phyloP scores from a whole-genome alignment of 441 rosid genomes.

The Euphorbia schlechtendalii region DNA sequence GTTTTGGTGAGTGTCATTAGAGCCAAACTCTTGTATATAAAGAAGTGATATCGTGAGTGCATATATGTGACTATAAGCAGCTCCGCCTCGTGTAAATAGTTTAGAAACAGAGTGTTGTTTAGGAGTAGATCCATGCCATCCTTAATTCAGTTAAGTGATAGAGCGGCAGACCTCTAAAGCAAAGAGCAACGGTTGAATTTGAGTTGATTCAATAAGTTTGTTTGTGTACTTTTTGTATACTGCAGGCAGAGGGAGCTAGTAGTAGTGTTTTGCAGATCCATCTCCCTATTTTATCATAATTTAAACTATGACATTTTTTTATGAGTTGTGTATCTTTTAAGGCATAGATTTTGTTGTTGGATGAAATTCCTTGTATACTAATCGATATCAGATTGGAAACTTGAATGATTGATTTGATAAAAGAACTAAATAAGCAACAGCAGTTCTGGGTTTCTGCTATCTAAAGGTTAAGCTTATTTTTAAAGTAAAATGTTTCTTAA shows the following conservation, averaged over 20 bases:
- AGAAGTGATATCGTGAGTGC: neutral
- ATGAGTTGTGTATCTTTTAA: neutral
- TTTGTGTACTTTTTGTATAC: neutral
- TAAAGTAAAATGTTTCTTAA: too few species aligned
- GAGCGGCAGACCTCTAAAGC: neutral
- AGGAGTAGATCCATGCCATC: neutral
- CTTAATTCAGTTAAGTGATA: neutral
- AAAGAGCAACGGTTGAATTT: neutral
- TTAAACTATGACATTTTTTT: neutral
- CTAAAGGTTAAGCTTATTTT: too few species aligned
- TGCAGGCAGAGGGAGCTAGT: neutral
- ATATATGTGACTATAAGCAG: neutral
- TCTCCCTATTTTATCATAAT: neutral
- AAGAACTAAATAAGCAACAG: too few species aligned
- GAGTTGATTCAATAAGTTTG: neutral
- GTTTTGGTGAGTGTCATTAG: constrained; percentile 14
- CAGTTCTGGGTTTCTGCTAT: too few species aligned
- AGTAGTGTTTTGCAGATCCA: neutral
- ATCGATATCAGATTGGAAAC: too few species aligned
- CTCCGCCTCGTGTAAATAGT: neutral
- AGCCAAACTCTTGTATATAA: constrained; percentile 19
- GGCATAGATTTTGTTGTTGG: too few species aligned
- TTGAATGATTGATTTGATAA: too few species aligned
- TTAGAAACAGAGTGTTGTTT: neutral
- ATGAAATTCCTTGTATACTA: too few species aligned